These are phyloP conservation scores for Echinochloa phyllopogon DNA, from an alignment of 176 grass and related monocot genomes.

Conservation along the genomic window DNA sequence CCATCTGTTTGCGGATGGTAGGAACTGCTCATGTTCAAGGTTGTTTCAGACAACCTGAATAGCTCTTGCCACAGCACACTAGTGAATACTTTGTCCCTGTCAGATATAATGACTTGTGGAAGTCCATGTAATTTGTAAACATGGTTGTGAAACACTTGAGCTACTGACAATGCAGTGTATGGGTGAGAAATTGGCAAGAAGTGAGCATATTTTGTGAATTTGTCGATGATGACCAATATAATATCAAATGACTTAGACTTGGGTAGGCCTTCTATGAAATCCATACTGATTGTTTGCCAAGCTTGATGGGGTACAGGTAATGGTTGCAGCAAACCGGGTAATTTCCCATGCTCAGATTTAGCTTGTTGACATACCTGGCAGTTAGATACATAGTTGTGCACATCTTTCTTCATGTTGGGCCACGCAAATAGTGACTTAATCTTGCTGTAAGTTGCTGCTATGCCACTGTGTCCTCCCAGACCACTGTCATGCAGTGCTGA, in stretches of 20 bases:
- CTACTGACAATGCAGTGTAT: neutral
- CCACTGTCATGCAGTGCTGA: neutral
- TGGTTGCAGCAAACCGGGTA: neutral
- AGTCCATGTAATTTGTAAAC: neutral
- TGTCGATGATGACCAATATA: neutral
- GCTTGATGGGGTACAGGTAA: neutral
- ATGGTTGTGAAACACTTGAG: accelerated
- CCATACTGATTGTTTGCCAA: too few relatives aligned
- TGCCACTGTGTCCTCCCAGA: accelerated
- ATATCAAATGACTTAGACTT: neutral
- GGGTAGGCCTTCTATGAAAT: neutral
- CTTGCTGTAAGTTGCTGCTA: too few relatives aligned
- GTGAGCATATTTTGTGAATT: neutral
- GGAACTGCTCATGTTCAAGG: neutral
- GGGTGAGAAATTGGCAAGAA: neutral
- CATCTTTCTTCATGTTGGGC: too few relatives aligned
- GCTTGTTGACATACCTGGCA: too few relatives aligned
- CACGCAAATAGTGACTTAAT: too few relatives aligned
- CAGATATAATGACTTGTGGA: accelerated
- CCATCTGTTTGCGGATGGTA: neutral
- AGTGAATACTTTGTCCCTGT: neutral
- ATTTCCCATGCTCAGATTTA: neutral
- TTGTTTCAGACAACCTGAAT: neutral
- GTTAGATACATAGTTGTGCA: accelerated
- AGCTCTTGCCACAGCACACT: neutral